Evolutionary conservation across 2,329 filamentous ascomycete species (phyloP).

Genomic region (Nemania sp.): DNA sequence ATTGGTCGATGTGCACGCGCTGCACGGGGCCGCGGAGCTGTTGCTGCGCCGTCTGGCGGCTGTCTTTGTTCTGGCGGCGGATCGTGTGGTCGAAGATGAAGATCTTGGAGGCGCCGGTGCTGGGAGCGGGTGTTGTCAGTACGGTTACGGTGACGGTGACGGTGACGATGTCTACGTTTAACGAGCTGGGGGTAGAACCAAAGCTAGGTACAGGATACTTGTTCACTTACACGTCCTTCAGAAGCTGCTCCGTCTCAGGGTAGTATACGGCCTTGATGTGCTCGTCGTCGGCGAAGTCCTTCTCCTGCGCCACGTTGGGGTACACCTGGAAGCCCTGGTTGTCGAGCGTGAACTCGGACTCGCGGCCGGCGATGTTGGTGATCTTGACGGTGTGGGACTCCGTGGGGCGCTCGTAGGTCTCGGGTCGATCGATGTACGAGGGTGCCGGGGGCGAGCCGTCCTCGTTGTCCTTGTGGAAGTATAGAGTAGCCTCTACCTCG

Average conservation of each 20-base stretch:
- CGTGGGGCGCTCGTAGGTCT: slow-evolving; percentile 51
- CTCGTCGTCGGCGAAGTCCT: slow-evolving; percentile 64
- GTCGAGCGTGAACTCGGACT: slow-evolving; percentile 55
- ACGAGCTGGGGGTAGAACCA: not conserved
- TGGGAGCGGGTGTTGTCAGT: slow-evolving; percentile 45
- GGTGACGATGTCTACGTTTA: too few relatives aligned
- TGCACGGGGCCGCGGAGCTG: slow-evolving; percentile 59
- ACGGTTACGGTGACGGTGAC: not conserved
- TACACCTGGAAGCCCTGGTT: slow-evolving; percentile 55
- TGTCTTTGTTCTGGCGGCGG: slow-evolving; percentile 54
- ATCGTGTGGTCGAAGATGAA: slow-evolving; percentile 75
- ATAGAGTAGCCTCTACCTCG: slow-evolving; percentile 53
- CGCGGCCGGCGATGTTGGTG: slow-evolving; percentile 53
- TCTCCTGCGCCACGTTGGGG: slow-evolving; percentile 50
- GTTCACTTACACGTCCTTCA: slow-evolving; percentile 67
- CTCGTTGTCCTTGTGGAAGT: slow-evolving; percentile 57
- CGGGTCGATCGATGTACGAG: slow-evolving; percentile 51
- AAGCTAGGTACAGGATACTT: too few relatives aligned
- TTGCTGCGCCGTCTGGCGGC: slow-evolving; percentile 58
- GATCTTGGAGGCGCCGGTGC: slow-evolving; percentile 66
- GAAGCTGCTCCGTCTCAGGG: slow-evolving; percentile 74
- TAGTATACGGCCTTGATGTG: slow-evolving; percentile 76
- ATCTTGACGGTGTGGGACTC: slow-evolving; percentile 50
- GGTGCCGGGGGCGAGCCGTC: slow-evolving; percentile 57
- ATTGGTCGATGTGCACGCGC: slow-evolving; percentile 70